Conservation (phyloP, 768 basidiomycete genomes). For the Kwoniella botswanensis region DNA sequence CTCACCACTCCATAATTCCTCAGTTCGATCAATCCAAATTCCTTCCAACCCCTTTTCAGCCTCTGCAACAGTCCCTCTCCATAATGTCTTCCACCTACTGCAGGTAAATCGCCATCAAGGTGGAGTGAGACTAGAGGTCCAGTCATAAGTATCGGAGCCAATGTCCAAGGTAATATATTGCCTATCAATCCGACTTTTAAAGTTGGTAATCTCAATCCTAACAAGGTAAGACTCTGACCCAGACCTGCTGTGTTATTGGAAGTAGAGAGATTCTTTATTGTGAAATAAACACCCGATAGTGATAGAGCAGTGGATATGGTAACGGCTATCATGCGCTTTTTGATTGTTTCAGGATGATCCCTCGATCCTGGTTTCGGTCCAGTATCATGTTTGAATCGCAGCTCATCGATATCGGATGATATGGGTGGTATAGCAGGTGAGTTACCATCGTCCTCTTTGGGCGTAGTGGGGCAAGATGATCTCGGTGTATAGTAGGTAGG, state of each 20-base stretch:
- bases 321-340: constrained; percentile 75
- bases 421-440: constrained; percentile 30
- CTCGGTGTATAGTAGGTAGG: constrained; percentile 11
- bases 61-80: constrained; percentile 10
- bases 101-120: constrained; percentile 52
- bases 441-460: background rate
- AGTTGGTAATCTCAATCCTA: constrained; percentile 10
- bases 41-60: constrained; percentile 13
- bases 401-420: constrained; percentile 31
- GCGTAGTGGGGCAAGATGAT: background rate
- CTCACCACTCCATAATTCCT: constrained; percentile 71
- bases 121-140: constrained; percentile 72
- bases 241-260: constrained; percentile 4
- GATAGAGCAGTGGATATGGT: constrained; percentile 68
- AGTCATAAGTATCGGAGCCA: constrained; percentile 74
- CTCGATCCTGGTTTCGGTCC: constrained; percentile 60
- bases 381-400: constrained; percentile 60
- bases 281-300: constrained; percentile 63
- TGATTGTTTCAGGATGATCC: constrained; percentile 83
- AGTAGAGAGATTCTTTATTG: constrained; percentile 34
- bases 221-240: constrained; percentile 20
- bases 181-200: background rate
- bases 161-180: constrained; percentile 62
- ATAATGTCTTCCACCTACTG: constrained; percentile 8
- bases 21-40: constrained; percentile 63